A percentile compares a stretch with the other conserved stretches of the same genome.
phyloP scores from a whole-genome alignment of 345 rosid genomes.

The Combretum micranthum region DNA sequence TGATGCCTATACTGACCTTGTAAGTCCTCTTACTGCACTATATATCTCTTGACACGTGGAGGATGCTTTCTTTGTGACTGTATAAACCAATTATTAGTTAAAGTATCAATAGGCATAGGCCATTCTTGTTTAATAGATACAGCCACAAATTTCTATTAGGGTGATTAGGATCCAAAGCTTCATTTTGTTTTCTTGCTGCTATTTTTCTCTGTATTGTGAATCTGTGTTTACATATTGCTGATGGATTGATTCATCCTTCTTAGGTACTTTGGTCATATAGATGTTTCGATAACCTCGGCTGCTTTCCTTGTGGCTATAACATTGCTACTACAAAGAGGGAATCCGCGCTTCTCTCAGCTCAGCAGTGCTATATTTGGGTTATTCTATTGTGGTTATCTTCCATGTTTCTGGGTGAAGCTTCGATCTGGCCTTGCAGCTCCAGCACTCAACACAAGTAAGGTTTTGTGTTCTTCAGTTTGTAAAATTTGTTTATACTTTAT shows the following conservation, averaged over 20 bases:
- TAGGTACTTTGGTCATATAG: constrained; percentile 87
- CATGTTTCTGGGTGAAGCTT: constrained; percentile 94
- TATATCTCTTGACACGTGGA: neutral
- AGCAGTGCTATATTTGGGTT: constrained; percentile 88
- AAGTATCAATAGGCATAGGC: too few species aligned
- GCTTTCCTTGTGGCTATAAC: constrained; percentile 78
- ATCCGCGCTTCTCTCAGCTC: constrained; percentile 87
- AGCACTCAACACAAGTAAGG: constrained; percentile 72
- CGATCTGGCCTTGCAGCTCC: constrained; percentile 81
- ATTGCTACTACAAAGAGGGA: constrained; percentile 79
- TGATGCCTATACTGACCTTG: constrained; percentile 83
- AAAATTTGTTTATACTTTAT: constrained; percentile 5
- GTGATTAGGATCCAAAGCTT: too few species aligned
- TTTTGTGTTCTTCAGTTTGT: constrained; percentile 6
- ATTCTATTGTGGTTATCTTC: constrained; percentile 86
- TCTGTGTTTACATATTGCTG: constrained; percentile 8
- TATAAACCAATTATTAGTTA: too few species aligned
- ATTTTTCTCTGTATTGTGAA: neutral
- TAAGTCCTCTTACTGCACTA: constrained; percentile 26
- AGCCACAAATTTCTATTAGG: too few species aligned
- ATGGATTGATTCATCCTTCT: constrained; percentile 12
- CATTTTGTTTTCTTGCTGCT: too few species aligned
- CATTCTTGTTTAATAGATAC: too few species aligned
- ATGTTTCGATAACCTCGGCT: constrained; percentile 67
- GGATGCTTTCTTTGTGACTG: too few species aligned